Percentiles rank a stretch among this genome's conserved stretches.
phyloP scores from a whole-genome alignment of 2,329 filamentous ascomycete species.

The Stachybotrys chartarum region DNA sequence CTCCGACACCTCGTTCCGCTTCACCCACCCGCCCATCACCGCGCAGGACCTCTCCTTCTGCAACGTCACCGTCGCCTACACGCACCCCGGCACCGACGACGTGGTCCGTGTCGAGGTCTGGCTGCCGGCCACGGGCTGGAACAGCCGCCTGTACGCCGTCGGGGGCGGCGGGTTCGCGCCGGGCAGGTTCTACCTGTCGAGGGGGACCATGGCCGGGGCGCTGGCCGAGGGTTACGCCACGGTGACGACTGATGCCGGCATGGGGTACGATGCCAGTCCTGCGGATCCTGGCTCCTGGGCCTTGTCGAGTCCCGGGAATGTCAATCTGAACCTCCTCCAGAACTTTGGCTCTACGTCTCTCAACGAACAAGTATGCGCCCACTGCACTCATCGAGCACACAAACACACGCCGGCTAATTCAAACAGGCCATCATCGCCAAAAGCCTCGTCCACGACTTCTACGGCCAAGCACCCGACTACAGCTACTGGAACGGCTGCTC shows the following conservation, averaged over 20 bases:
- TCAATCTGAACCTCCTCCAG: slow-evolving; percentile 13
- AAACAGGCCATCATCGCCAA: slow-evolving; percentile 30
- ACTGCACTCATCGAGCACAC: not conserved
- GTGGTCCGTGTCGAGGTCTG: slow-evolving; percentile 8
- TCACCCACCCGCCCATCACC: not conserved
- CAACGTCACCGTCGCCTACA: slow-evolving; percentile 8
- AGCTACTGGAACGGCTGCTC: slow-evolving; percentile 46
- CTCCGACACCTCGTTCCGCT: not conserved
- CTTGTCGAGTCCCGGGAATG: slow-evolving; percentile 1
- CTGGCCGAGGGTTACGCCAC: slow-evolving; percentile 7
- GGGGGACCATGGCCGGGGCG: not conserved
- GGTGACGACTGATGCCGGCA: slow-evolving; percentile 13
- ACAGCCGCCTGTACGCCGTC: slow-evolving; percentile 6
- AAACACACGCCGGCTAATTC: not conserved
- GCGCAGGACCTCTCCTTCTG: slow-evolving; percentile 5
- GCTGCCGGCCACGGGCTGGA: slow-evolving; percentile 9
- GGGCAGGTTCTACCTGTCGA: not conserved
- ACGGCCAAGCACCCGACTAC: slow-evolving; percentile 31
- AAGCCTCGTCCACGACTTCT: slow-evolving; percentile 37
- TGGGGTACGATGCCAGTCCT: not conserved
- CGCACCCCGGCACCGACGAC: slow-evolving; percentile 7
- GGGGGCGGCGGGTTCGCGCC: slow-evolving; percentile 10
- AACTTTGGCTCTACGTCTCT: slow-evolving; percentile 20
- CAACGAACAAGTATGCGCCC: not conserved
- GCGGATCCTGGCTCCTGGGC: slow-evolving; percentile 4